These are phyloP conservation scores for Monosporascus sp. DNA, from an alignment of 2,329 filamentous ascomycete species.

Conservation along the genomic window DNA sequence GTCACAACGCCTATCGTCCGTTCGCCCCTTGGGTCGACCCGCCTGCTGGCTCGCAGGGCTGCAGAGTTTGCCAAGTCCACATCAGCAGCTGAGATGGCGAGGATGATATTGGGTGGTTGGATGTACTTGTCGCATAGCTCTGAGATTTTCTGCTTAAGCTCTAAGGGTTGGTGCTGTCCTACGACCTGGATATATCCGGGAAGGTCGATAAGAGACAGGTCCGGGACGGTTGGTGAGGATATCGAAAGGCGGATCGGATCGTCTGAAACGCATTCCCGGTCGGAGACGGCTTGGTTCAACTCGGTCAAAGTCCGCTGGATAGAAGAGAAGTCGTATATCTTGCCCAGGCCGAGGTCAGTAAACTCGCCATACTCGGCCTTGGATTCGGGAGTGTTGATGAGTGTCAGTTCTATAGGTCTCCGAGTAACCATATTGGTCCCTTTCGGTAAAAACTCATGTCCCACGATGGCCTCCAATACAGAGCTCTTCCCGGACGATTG, in stretches of 20 bases:
- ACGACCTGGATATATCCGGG: constrained; percentile 97
- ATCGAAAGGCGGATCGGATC: constrained; percentile 95
- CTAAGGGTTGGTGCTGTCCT: constrained; percentile 80
- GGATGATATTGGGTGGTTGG: constrained; percentile 87
- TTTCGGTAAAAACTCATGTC: constrained; percentile 95
- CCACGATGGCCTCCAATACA: constrained; percentile 92
- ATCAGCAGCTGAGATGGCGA: constrained; percentile 95
- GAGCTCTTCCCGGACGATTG: constrained; percentile 98
- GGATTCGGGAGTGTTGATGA: constrained; percentile 89
- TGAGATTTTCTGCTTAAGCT: constrained; percentile 92
- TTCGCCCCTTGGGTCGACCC: constrained; percentile 90
- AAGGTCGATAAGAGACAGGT: constrained; percentile 91
- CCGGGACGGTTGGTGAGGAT: constrained; percentile 90
- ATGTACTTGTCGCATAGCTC: constrained; percentile 99
- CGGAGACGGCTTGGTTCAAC: constrained; percentile 87
- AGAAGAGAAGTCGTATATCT: constrained; percentile 84
- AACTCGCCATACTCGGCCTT: constrained; percentile 93
- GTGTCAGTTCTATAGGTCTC: constrained; percentile 88
- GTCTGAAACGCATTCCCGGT: constrained; percentile 87
- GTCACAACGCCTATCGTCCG: constrained; percentile 98
- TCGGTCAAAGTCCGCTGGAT: constrained; percentile 94
- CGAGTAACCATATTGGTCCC: constrained; percentile 98
- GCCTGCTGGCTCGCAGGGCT: constrained; percentile 78
- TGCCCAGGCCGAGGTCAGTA: constrained; percentile 81
- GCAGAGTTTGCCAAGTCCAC: constrained; percentile 97